phyloP scores from a whole-genome alignment of 345 rosid genomes.

The Mallotus nudiflorus region DNA sequence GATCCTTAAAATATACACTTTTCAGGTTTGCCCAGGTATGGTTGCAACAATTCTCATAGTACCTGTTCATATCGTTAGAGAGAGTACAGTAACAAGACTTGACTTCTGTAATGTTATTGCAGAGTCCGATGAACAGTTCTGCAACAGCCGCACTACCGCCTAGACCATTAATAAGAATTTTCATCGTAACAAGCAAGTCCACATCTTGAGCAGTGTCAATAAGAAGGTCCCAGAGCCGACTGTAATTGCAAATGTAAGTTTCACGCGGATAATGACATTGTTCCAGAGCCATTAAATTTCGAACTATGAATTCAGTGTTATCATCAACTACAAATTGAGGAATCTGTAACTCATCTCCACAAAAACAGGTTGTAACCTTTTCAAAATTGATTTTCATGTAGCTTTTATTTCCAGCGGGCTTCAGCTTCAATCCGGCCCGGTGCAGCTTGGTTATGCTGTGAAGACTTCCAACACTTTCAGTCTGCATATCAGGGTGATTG shows the following conservation, averaged over 20 bases:
- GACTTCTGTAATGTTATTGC: neutral
- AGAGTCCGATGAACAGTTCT: conserved; percentile 5
- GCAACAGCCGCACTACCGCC: conserved; percentile 4
- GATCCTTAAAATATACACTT: conserved; percentile 17
- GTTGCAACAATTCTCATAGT: neutral
- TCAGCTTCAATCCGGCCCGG: conserved; percentile 16
- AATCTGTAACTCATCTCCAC: neutral
- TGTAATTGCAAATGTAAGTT: conserved; percentile 7
- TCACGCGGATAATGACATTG: conserved; percentile 7
- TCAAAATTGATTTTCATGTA: neutral
- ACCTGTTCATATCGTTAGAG: neutral
- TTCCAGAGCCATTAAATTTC: conserved; percentile 21
- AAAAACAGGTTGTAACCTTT: neutral
- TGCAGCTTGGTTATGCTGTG: conserved; percentile 7
- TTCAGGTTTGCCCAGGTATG: conserved; percentile 1
- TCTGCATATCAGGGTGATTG: neutral
- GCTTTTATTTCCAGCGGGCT: neutral
- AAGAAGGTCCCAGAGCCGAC: neutral
- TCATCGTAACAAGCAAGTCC: conserved; percentile 12
- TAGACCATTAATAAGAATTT: neutral
- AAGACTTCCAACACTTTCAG: neutral
- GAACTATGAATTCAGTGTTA: conserved; percentile 12
- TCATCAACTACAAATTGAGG: conserved; percentile 3
- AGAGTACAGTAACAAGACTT: neutral
- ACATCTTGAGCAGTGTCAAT: conserved; percentile 18